Percentiles rank a stretch among this genome's conserved stretches.
phyloP scores from a whole-genome alignment of 306 rosid genomes.

The Glycine soja region DNA sequence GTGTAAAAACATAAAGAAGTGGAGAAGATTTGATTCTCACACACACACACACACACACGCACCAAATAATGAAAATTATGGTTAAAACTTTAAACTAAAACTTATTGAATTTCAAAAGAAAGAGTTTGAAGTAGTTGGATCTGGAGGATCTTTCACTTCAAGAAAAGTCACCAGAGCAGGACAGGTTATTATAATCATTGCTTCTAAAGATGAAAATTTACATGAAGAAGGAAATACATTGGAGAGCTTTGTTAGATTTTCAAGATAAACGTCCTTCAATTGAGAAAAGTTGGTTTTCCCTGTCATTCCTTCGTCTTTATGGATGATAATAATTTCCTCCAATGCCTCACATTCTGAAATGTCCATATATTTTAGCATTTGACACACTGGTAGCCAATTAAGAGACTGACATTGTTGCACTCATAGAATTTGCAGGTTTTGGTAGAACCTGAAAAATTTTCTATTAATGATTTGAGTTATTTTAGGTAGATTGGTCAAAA shows the following conservation, averaged over 20 bases:
- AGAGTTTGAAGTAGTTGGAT: background rate
- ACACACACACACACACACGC: too few species aligned
- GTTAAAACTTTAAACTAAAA: too few species aligned
- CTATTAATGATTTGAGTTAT: too few species aligned
- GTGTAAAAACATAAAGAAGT: too few species aligned
- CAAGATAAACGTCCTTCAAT: too few species aligned
- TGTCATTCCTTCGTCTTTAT: too few species aligned
- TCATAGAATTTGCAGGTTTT: background rate
- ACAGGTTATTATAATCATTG: background rate
- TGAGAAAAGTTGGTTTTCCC: too few species aligned
- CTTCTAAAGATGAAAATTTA: conserved; percentile 11
- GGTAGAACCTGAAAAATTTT: background rate
- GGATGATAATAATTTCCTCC: too few species aligned
- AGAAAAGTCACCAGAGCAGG: background rate
- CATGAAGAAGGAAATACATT: background rate
- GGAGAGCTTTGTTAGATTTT: too few species aligned
- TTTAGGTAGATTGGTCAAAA: too few species aligned
- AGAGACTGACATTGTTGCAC: background rate
- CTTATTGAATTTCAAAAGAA: background rate
- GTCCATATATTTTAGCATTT: background rate
- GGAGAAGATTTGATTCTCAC: too few species aligned
- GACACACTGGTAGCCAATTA: background rate
- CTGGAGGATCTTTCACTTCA: background rate
- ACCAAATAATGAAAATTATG: too few species aligned
- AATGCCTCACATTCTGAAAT: background rate